Conservation (phyloP, 2,329 filamentous ascomycete genomes). For the Mollisiaceae sp. region DNA sequence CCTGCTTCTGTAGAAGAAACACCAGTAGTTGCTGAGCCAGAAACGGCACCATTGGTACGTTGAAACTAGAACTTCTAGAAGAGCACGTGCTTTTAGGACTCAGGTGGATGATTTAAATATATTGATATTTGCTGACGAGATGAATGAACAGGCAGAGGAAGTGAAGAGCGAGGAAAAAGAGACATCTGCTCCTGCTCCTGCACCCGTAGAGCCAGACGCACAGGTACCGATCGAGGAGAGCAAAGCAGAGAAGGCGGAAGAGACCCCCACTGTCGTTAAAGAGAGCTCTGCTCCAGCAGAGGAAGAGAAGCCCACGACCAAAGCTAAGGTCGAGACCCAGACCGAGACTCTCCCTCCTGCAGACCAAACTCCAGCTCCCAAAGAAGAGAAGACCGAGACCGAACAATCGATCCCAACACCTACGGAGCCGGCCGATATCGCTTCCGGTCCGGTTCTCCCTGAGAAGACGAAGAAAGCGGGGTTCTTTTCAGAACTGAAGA, state of each 20-base stretch:
- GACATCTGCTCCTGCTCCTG: neutral
- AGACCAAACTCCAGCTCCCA: constrained; percentile 8
- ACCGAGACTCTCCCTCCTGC: neutral
- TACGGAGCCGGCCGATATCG: neutral
- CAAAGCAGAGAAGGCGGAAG: neutral
- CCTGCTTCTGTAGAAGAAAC: neutral
- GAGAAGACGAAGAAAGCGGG: neutral
- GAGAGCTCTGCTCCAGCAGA: neutral
- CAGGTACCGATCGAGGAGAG: neutral
- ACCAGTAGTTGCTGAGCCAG: neutral
- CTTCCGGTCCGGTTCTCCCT: neutral
- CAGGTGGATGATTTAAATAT: neutral
- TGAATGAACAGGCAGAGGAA: neutral
- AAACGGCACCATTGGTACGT: neutral
- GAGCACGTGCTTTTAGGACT: too few species aligned
- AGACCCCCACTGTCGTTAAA: neutral
- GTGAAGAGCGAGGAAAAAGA: neutral
- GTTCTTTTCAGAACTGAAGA: constrained; percentile 8
- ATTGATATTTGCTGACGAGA: neutral
- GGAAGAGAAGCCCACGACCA: neutral
- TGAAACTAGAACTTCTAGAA: neutral
- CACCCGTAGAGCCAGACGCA: neutral
- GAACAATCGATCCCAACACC: neutral
- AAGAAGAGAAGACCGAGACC: constrained; percentile 1
- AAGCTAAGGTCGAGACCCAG: neutral